Evolutionary conservation across 2,329 filamentous ascomycete species (phyloP).

Genomic region (Botrytis porri): DNA sequence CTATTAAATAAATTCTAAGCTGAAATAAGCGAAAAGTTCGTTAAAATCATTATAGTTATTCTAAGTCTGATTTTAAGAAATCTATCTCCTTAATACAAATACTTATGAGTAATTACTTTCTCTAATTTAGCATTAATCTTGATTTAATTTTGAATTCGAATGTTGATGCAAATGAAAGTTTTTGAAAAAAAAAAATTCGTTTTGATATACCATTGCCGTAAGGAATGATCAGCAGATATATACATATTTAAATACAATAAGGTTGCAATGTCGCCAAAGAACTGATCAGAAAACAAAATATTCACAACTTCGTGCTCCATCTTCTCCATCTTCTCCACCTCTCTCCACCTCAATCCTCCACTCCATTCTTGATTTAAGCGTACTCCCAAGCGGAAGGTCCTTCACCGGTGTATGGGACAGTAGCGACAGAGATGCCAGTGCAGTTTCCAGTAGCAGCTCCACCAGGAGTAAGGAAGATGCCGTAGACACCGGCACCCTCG

Average conservation of each 20-base stretch:
- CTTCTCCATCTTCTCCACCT: not conserved
- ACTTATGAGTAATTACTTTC: not conserved
- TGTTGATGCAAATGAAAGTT: not conserved
- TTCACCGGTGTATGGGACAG: not conserved
- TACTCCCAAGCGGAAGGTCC: constrained; percentile 5
- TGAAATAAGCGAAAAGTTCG: no score
- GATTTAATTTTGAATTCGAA: not conserved
- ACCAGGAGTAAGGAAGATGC: not conserved
- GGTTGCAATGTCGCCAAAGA: not conserved
- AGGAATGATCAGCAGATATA: not conserved
- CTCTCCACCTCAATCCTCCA: not conserved
- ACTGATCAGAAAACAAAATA: not conserved
- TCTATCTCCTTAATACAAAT: no score
- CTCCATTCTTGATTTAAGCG: not conserved
- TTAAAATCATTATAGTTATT: no score
- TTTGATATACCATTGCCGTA: constrained; percentile 37
- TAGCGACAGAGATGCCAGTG: not conserved
- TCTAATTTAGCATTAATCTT: rapidly evolving
- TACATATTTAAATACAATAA: not conserved
- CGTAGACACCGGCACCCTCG: not conserved
- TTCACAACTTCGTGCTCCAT: not conserved
- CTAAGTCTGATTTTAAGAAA: no score
- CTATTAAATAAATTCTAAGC: no score
- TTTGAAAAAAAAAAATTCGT: not conserved
- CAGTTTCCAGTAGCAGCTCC: constrained; percentile 14